Evolutionary conservation across 1,139 yeast genomes (phyloP), one percentile per base, ranked within the genome.

Genomic region (Suhomyces bribrorum): DNA sequence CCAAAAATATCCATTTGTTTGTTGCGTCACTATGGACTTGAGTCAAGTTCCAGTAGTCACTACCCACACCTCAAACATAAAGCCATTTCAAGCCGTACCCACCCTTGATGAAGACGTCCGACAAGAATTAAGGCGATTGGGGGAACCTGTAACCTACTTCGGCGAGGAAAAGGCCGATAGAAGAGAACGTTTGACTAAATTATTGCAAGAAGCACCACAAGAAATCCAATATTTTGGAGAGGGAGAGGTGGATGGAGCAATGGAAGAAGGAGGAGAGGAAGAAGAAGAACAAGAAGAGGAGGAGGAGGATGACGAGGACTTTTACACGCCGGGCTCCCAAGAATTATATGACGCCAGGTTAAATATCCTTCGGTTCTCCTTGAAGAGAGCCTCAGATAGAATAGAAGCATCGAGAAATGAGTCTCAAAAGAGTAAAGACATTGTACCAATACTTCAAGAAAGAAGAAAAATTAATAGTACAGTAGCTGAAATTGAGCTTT

Each of bases 301-400:
- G 0, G 77, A 66, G 1, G 79, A 70, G 4, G 83, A 76, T 3
- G 85, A 85, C 15, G 94, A 84, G 42, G 95, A 86, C 44, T 88
- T 85, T 54, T 88, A 82, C 54, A 88, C 96, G 0, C 95, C 95
- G 0, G 96, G 95, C 0, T 60, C 77, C 1, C 63, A 66, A 5
- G 76, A 71, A n/a, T 60, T 89, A 14, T 62, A 74, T n/a, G 64
- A 69, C 1, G 72, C 80, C 0, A 70, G 97, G 36, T 57, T 64
- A 28, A 45, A 50, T 2, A 70, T 90, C 0, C 73, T 88, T 1
- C 45, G 61, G 2, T 62, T 57, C 41, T 83, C 95, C 0, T 50
- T 86, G 1, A 36, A 39, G 0, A 59, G 58, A 17, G 75, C 94
- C 0, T 52, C 61, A 14, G 35, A 44, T 1, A 64, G 94, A 43